phyloP scores from a whole-genome alignment of 139 green algal species.

The Chlorella sorokiniana region DNA sequence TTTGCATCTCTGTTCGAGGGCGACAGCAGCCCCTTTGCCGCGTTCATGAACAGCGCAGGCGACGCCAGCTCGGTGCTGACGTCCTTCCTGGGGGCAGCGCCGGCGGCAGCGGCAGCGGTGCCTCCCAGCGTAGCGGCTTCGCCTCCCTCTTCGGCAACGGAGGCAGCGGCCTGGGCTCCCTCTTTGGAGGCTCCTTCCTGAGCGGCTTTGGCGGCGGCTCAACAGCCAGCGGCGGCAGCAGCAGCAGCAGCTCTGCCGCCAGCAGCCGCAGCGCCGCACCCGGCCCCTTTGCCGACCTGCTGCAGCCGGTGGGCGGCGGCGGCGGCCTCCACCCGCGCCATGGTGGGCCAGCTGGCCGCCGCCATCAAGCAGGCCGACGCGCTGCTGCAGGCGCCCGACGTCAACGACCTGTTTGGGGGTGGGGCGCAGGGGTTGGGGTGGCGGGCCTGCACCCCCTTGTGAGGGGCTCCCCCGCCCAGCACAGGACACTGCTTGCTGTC shows the following conservation, averaged over 20 bases:
- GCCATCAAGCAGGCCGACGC: background rate
- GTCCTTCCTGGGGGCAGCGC: background rate
- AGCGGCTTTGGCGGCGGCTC: background rate
- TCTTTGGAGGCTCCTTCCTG: too few species aligned
- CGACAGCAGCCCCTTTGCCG: background rate
- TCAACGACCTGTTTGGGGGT: slow-evolving; percentile 1
- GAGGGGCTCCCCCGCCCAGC: background rate
- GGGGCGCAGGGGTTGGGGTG: too few species aligned
- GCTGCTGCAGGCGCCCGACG: background rate
- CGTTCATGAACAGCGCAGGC: background rate
- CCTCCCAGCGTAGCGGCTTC: background rate
- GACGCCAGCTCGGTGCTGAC: background rate
- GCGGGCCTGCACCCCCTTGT: background rate
- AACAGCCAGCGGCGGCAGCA: background rate
- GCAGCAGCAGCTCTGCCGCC: background rate
- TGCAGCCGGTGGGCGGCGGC: background rate
- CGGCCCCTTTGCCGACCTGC: background rate
- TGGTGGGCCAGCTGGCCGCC: background rate
- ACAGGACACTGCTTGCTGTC: background rate
- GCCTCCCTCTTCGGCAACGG: background rate
- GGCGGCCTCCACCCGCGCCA: background rate
- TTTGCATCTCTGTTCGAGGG: slow-evolving; percentile 1
- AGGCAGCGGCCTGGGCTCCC: background rate
- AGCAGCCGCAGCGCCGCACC: too few species aligned
- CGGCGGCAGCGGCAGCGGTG: background rate